phyloP scores from a whole-genome alignment of 305 asterid species.

The Plantago coronopus region DNA sequence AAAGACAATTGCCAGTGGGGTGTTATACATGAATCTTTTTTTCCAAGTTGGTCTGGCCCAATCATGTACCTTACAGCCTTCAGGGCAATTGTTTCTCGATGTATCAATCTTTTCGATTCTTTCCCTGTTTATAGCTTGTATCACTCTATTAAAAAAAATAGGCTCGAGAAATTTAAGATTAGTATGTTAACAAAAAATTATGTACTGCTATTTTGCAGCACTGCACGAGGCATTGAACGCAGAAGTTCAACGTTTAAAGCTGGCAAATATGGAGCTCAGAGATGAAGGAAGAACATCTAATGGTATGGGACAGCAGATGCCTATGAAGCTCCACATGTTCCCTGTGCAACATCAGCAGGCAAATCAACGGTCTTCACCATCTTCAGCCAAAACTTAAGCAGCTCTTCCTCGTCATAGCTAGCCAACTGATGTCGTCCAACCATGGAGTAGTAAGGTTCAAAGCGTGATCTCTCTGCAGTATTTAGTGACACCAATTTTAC shows the following conservation, averaged over 20 bases:
- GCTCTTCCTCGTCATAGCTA: constrained; percentile 47
- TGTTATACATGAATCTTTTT: too few species aligned
- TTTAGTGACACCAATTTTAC: constrained; percentile 2
- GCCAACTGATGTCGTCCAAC: neutral
- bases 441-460: constrained; percentile 23
- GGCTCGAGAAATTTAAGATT: too few species aligned
- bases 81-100: too few species aligned
- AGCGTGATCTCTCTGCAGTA: neutral
- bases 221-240: constrained; percentile 65
- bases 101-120: too few species aligned
- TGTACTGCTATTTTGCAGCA: constrained; percentile 37
- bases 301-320: constrained; percentile 29
- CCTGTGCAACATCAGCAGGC: constrained; percentile 39
- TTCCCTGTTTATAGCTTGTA: too few species aligned
- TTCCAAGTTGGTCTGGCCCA: too few species aligned
- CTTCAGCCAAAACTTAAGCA: constrained; percentile 38
- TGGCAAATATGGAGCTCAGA: constrained; percentile 51
- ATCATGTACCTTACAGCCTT: too few species aligned
- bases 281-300: constrained; percentile 47
- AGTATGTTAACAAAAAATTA: too few species aligned
- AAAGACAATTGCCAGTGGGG: too few species aligned
- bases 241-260: constrained; percentile 71
- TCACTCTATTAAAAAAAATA: too few species aligned
- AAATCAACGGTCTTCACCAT: constrained; percentile 31
- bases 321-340: constrained; percentile 51